Evolutionary conservation across 148 eudicot species (phyloP).

Genomic region (Chenopodium quinoa): DNA sequence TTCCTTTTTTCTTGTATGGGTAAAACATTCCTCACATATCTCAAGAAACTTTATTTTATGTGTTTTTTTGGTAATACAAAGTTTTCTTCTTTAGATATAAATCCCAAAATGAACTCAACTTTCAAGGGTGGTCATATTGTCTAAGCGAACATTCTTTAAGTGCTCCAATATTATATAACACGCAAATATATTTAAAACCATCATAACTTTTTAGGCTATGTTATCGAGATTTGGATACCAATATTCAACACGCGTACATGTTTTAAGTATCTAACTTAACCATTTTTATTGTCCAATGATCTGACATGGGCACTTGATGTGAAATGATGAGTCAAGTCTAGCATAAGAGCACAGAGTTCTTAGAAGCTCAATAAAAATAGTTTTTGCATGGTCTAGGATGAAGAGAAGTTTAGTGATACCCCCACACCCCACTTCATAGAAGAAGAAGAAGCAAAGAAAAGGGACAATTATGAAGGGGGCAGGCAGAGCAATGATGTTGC

Average conservation of each 20-base stretch:
- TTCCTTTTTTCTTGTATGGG: constrained; percentile 2
- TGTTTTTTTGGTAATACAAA: not conserved
- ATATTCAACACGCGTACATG: too few relatives aligned
- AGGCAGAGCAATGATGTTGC: constrained; percentile 31
- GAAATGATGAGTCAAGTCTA: too few relatives aligned
- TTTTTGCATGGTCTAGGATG: constrained; percentile 21
- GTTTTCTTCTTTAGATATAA: not conserved
- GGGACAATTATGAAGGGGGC: constrained; percentile 5
- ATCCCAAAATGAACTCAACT: not conserved
- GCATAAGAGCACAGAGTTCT: not conserved
- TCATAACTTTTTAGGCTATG: too few relatives aligned
- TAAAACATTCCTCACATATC: constrained; percentile 18
- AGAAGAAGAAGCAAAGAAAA: constrained; percentile 4
- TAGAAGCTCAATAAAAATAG: not conserved
- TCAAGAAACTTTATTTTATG: not conserved
- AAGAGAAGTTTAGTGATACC: not conserved
- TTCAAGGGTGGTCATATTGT: not conserved
- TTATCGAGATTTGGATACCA: too few relatives aligned
- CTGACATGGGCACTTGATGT: too few relatives aligned
- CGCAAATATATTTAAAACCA: too few relatives aligned
- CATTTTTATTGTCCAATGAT: too few relatives aligned
- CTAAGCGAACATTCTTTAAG: not conserved
- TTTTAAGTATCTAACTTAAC: too few relatives aligned
- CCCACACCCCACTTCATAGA: not conserved
- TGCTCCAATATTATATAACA: not conserved